Conservation (phyloP, 805 yeast species). For the Candida manassasensis region DNA sequence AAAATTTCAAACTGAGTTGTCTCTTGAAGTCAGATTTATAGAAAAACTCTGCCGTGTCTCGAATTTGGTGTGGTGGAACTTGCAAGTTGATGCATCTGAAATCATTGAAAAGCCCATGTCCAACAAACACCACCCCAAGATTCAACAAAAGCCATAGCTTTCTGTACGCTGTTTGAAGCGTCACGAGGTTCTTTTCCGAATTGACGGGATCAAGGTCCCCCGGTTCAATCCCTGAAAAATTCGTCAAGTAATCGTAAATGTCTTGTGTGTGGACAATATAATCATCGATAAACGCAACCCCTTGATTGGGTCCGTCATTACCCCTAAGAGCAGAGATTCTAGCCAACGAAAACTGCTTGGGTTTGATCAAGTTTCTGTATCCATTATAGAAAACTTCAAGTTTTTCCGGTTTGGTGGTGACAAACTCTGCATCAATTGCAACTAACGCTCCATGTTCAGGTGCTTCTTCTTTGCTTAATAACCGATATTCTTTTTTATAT, state of each 20-base stretch:
- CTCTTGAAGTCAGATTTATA: constrained; percentile 72
- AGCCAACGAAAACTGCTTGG: constrained; percentile 74
- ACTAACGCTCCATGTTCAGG: constrained; percentile 73
- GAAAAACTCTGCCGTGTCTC: constrained; percentile 83
- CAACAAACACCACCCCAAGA: constrained; percentile 87
- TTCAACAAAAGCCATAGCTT: constrained; percentile 87
- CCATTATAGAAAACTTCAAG: constrained; percentile 77
- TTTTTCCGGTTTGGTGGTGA: constrained; percentile 70
- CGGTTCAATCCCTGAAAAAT: constrained; percentile 87
- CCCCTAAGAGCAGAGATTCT: constrained; percentile 84
- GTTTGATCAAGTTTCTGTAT: constrained; percentile 60
- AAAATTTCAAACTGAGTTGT: constrained; percentile 75
- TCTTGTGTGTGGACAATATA: constrained; percentile 70
- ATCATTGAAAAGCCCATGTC: constrained; percentile 90
- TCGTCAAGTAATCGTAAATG: constrained; percentile 82
- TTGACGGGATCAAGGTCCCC: constrained; percentile 77
- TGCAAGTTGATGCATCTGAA: constrained; percentile 89
- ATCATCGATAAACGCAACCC: constrained; percentile 87
- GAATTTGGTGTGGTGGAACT: constrained; percentile 78
- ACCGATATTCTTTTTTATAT: constrained; percentile 56
- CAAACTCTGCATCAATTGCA: constrained; percentile 98
- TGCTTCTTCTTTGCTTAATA: constrained; percentile 64
- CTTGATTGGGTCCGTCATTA: constrained; percentile 57
- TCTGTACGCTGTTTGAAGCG: constrained; percentile 78
- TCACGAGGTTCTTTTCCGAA: constrained; percentile 68